Percentiles rank a stretch among this genome's conserved stretches.
phyloP scores from a whole-genome alignment of 2,329 filamentous ascomycete genomes.

The Cercospora zeae-maydis region DNA sequence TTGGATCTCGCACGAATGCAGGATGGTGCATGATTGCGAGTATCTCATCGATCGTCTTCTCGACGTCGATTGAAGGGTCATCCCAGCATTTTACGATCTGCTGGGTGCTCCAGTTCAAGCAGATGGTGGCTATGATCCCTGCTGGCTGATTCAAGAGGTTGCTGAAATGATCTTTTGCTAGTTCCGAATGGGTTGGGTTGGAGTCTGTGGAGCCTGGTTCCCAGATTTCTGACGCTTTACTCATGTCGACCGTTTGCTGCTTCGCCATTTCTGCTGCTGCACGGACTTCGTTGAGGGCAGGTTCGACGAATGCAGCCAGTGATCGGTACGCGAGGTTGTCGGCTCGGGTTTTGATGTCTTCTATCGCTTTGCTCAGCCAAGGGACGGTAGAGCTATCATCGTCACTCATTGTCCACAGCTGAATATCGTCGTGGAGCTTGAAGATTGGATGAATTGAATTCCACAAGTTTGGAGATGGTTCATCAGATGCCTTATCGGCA shows the following conservation, averaged over 20 bases:
- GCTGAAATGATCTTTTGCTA: slow-evolving; percentile 82
- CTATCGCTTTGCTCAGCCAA: slow-evolving; percentile 4
- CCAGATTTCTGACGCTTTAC: neutral
- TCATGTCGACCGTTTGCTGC: slow-evolving; percentile 43
- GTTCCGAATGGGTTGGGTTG: slow-evolving; percentile 77
- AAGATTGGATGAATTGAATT: slow-evolving; percentile 80
- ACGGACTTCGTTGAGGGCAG: slow-evolving; percentile 78
- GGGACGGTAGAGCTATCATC: slow-evolving; percentile 5
- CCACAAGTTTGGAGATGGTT: slow-evolving; percentile 51
- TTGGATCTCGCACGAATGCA: neutral
- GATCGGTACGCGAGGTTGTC: slow-evolving; percentile 8
- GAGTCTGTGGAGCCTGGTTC: slow-evolving; percentile 67
- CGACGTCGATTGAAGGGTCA: neutral
- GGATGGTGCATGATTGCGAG: neutral
- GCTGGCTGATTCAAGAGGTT: slow-evolving; percentile 83
- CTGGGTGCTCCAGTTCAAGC: neutral
- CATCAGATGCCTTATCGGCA: neutral
- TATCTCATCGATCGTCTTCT: neutral
- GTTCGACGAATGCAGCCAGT: slow-evolving; percentile 62
- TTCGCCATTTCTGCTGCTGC: slow-evolving; percentile 68
- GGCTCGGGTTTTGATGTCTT: neutral
- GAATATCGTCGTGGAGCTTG: slow-evolving; percentile 80
- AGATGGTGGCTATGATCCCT: slow-evolving; percentile 42
- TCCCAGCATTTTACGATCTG: slow-evolving; percentile 1
- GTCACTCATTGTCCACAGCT: slow-evolving; percentile 44